Conservation (phyloP, 2,329 filamentous ascomycete genomes). For the Aspergillus neoniger region DNA sequence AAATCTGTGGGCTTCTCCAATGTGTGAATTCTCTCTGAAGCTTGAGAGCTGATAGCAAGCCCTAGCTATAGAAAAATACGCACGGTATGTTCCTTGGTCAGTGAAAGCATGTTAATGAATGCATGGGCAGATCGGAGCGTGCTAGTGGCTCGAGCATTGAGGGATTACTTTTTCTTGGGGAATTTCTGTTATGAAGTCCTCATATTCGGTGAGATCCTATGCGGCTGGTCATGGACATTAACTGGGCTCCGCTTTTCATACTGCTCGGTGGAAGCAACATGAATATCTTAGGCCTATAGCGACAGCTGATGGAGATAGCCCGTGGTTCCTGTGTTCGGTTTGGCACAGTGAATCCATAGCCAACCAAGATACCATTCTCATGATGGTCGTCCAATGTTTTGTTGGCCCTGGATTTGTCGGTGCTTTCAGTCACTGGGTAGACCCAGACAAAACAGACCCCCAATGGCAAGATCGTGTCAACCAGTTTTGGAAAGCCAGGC, state of each 20-base stretch:
- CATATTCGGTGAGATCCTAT: neutral
- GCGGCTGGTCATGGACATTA: neutral
- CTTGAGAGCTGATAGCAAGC: no score
- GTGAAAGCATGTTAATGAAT: neutral
- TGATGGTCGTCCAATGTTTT: neutral
- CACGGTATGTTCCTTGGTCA: no score
- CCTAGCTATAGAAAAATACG: no score
- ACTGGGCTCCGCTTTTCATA: neutral
- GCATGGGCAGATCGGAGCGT: neutral
- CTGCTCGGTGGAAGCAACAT: neutral
- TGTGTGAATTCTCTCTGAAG: no score
- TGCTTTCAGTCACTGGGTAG: neutral
- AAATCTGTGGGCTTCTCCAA: no score
- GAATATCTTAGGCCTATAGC: neutral
- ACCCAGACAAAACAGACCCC: neutral
- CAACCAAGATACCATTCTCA: slow-evolving; percentile 1
- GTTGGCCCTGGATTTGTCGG: neutral
- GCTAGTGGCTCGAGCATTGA: no score
- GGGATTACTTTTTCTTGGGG: no score
- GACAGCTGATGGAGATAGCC: slow-evolving; percentile 33
- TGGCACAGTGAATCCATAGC: slow-evolving; percentile 24
- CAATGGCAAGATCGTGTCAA: neutral
- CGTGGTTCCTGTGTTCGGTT: slow-evolving; percentile 49
- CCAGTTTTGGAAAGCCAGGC: slow-evolving; percentile 10
- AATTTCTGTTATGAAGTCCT: neutral